Base-by-base conservation (phyloP, 768 basidiomycete species). In the Trichaptum fuscoviolaceum region DNA sequence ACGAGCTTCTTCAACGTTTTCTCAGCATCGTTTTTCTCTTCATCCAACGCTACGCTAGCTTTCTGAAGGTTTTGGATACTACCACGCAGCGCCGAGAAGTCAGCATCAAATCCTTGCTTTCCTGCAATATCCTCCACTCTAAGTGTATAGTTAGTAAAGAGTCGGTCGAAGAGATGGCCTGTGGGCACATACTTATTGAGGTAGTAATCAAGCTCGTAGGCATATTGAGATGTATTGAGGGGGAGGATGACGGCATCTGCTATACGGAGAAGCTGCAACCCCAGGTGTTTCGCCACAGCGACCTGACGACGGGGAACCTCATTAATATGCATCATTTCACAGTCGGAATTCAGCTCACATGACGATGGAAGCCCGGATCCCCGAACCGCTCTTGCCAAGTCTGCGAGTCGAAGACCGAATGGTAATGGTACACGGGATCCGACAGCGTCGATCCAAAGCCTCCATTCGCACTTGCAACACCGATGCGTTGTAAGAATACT, bases 401-500 rank as follows among this genome's bases (percentile, higher is more conserved):
- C 69, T 83, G 77, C 1, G 82, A 82, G 72, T 89, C 87, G 71
- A 81, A 89, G 64, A 86, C 81, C 24, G 82, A 84, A 73, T 84
- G 81, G 70, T 88, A 89, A 71, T 88, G 87, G 67, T 87, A 88
- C 3, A 83, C 81, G 4, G 85, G 74, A 68, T 84, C 85, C 24
- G 76, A 75, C 20, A 73, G 70, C 0, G 79, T 77, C 9, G 75
- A 69, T 1, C 69, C 68, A 66, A 82, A 83, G 26, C 78, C 79
- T 30, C 71, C 73, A 66, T 79, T 72, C 35, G 72, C 69, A 42
- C 79, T 79, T 9, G 79, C 75, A 64, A 91, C 84, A 1, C 90
- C 90, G 63, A 87, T 80, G 57, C 88, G 81, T 75, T 98, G 93
- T 71, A 99, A 77, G 79, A 98, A 97, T 10, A 93, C 90, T 0